Evolutionary conservation across 2,329 filamentous ascomycete species (phyloP), one percentile per base, ranked within the genome.

Genomic region (Penicillium brevicompactum): DNA sequence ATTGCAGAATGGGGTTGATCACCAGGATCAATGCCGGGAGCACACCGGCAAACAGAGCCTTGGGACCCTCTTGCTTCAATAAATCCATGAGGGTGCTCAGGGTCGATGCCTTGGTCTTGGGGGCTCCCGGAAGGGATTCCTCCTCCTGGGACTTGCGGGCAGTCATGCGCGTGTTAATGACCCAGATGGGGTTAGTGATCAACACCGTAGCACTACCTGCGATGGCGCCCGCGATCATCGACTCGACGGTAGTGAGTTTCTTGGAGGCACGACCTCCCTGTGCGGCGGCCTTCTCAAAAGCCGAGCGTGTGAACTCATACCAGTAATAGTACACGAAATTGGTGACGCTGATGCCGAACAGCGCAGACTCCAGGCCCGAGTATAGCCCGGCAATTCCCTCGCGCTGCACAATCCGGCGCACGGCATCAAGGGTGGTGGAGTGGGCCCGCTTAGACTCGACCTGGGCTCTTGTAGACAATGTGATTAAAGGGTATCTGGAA

Each of bases 311-410:
- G 90, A 91, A 99, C 80, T 99, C 94, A 77, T 97, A 99, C 93
- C 85, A 99, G 82, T 97, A 99, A 80, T 99, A 99, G 83, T 99
- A 99, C 46, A 99, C 93, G 73, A 99, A 99, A 81, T 99, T 99
- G 67, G 94, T 99, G 66, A 99, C 88, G 75, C 90, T 94, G 80
- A 99, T 97, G 74, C 94, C 94, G 75, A 99, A 97, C 44, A 99
- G 82, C 49, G 94, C 94, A 59, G 90, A 95, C 75, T 96, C 91
- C 56, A 99, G 85, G 41, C 94, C 94, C 6, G 94, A 87, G 74
- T 97, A 99, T 34, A 99, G 86, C 31, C 94, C 94, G 2, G 85
- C 80, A 53, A 97, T 79, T 67, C 94, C 94, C 77, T 99, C 94
- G 66, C 94, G 90, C 66, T 92, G 89, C 61, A 99, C 84, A 72